Conservation (phyloP, 2,329 filamentous ascomycete genomes). For the Botrytis sinoallii region DNA sequence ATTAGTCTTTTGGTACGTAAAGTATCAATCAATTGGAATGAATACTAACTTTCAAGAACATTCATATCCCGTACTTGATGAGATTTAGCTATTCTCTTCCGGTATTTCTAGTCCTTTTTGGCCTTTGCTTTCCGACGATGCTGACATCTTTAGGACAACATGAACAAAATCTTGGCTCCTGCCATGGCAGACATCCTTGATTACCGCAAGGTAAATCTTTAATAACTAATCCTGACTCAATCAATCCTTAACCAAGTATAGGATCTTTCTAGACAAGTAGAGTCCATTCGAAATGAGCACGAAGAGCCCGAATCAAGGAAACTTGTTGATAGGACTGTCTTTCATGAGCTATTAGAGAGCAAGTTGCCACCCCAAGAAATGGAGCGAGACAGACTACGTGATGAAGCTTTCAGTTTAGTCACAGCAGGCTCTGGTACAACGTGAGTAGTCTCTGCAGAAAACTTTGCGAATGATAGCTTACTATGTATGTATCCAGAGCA, state of each 20-base stretch:
- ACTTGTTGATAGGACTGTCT: conserved; percentile 14
- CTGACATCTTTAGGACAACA: not conserved
- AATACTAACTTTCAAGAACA: not conserved
- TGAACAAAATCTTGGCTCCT: conserved; percentile 17
- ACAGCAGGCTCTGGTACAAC: conserved; percentile 40
- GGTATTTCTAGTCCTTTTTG: not conserved
- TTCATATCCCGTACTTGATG: conserved; percentile 8
- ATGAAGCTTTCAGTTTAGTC: conserved; percentile 37
- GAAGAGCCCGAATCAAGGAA: not conserved
- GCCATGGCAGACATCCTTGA: conserved; percentile 3
- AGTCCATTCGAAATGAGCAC: not conserved
- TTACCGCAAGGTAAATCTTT: not conserved
- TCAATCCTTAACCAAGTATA: conserved; percentile 38
- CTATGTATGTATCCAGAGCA: conserved; percentile 4
- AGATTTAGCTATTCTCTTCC: not conserved
- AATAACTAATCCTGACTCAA: not conserved
- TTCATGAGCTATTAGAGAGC: conserved; percentile 23
- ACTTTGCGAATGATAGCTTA: not conserved
- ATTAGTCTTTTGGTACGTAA: conserved; percentile 8
- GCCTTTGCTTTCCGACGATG: not conserved
- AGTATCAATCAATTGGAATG: not conserved
- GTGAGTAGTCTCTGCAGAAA: not conserved
- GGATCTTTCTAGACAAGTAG: conserved; percentile 1
- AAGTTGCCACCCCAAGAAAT: conserved; percentile 38
- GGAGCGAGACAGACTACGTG: conserved; percentile 32